Percentiles rank a stretch among this genome's conserved stretches.
Conservation (phyloP, 208 protist species). For the Angomonas deanei region DNA sequence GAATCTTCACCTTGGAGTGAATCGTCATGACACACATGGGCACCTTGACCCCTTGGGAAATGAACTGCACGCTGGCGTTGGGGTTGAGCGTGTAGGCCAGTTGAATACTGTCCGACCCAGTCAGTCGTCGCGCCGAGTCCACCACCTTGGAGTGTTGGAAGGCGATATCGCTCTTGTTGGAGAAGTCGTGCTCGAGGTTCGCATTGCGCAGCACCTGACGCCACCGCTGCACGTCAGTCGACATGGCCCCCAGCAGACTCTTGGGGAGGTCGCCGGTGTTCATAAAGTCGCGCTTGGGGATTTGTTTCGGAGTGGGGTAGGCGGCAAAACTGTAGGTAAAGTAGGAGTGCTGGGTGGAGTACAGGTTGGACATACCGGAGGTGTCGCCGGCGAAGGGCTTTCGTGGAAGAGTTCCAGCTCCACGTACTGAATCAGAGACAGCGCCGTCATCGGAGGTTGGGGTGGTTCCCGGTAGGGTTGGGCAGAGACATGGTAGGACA, state of each 20-base stretch:
- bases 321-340: not conserved
- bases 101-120: slow-evolving; percentile 32
- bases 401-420: slow-evolving; percentile 34
- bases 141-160: slow-evolving; percentile 39
- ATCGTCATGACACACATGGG: slow-evolving; percentile 67
- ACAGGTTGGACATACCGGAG: too few species aligned
- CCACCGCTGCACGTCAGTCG: not conserved
- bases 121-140: slow-evolving; percentile 32
- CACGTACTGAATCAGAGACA: slow-evolving; percentile 28
- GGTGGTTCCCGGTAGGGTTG: slow-evolving; percentile 42
- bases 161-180: slow-evolving; percentile 29
- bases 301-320: not conserved
- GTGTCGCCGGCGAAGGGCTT: slow-evolving; percentile 21
- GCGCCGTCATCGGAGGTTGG: slow-evolving; percentile 15
- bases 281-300: not conserved
- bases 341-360: slow-evolving; percentile 1
- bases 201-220: not conserved
- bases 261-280: not conserved
- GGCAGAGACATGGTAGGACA: slow-evolving; percentile 49
- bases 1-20: slow-evolving; percentile 66
- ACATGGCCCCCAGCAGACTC: not conserved
- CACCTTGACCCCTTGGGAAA: slow-evolving; percentile 38
- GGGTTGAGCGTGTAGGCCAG: slow-evolving; percentile 48
- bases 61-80: slow-evolving; percentile 66
- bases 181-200: not conserved